phyloP scores from a whole-genome alignment of 352 stramenopile genomes.

The Blastocystis sp. region DNA sequence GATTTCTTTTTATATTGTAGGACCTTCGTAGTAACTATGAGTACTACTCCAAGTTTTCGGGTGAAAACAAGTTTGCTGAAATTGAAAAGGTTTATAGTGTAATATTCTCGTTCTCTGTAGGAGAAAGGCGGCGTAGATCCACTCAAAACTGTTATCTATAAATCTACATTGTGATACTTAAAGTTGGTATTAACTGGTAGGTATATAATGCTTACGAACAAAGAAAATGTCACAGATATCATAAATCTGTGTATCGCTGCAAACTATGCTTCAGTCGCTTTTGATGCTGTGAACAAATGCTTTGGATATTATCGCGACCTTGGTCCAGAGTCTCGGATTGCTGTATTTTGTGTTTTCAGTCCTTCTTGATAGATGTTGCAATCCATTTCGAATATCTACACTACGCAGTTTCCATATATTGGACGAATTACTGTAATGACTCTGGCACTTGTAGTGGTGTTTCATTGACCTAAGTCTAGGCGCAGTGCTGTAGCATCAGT shows the following conservation, averaged over 20 bases:
- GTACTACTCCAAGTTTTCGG: background rate
- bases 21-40: slow-evolving; percentile 42
- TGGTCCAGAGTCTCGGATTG: slow-evolving; percentile 1
- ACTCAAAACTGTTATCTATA: slow-evolving; percentile 3
- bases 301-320: slow-evolving; percentile 33
- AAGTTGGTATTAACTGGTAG: background rate
- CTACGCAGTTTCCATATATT: background rate
- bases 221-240: slow-evolving; percentile 19
- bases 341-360: background rate
- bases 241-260: background rate
- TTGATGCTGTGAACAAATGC: slow-evolving; percentile 36
- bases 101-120: background rate
- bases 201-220: slow-evolving; percentile 43
- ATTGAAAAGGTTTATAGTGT: background rate
- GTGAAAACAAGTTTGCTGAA: slow-evolving; percentile 7
- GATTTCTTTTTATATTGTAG: background rate
- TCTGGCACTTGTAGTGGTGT: background rate
- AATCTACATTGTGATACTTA: slow-evolving; percentile 7
- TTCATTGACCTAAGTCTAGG: background rate
- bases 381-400: background rate
- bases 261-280: background rate
- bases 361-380: slow-evolving; percentile 8
- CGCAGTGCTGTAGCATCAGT: slow-evolving; percentile 23
- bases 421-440: background rate
- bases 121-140: background rate